A percentile compares a stretch with the other conserved stretches of the same genome.
Evolutionary conservation across 2,329 filamentous ascomycete genomes (phyloP).

Genomic region (Calonectria multiphialidica): DNA sequence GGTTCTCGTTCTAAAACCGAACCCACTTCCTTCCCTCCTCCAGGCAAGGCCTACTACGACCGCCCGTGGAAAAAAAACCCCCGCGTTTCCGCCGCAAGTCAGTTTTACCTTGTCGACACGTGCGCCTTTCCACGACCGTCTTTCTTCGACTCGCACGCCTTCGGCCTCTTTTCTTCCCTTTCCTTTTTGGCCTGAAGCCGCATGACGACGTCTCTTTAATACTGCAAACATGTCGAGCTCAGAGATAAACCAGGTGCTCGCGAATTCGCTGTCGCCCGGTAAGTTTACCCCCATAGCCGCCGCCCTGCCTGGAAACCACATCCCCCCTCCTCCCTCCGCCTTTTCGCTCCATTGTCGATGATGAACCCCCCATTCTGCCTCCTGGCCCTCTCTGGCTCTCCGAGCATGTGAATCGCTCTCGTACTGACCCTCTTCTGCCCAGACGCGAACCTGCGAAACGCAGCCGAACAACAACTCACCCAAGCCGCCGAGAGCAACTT

Average conservation of each 20-base stretch:
- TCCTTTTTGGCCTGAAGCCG: constrained; percentile 42
- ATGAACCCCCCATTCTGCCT: constrained; percentile 17
- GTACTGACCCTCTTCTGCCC: constrained; percentile 51
- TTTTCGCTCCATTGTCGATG: constrained; percentile 26
- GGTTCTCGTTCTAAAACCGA: constrained; percentile 30
- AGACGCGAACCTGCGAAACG: constrained; percentile 92
- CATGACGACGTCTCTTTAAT: constrained; percentile 51
- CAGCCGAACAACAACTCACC: constrained; percentile 92
- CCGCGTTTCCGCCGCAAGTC: constrained; percentile 46
- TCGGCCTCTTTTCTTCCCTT: constrained; percentile 32
- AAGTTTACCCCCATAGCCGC: constrained; percentile 52
- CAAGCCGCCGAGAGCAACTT: constrained; percentile 96
- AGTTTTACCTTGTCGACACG: constrained; percentile 46
- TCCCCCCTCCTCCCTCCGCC: constrained; percentile 23
- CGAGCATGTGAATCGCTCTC: constrained; percentile 29
- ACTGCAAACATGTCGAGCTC: constrained; percentile 74
- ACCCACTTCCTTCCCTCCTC: constrained; percentile 13
- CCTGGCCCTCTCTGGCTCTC: constrained; percentile 15
- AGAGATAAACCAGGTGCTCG: constrained; percentile 98
- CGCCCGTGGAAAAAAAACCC: constrained; percentile 43
- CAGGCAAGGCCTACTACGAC: constrained; percentile 16
- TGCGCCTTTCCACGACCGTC: constrained; percentile 42
- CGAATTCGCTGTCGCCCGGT: constrained; percentile 97
- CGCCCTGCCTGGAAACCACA: constrained; percentile 8
- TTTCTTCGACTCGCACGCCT: constrained; percentile 36